These are phyloP conservation scores for Erysimum pusillum DNA, from an alignment of 441 rosid species.

Conservation along the genomic window DNA sequence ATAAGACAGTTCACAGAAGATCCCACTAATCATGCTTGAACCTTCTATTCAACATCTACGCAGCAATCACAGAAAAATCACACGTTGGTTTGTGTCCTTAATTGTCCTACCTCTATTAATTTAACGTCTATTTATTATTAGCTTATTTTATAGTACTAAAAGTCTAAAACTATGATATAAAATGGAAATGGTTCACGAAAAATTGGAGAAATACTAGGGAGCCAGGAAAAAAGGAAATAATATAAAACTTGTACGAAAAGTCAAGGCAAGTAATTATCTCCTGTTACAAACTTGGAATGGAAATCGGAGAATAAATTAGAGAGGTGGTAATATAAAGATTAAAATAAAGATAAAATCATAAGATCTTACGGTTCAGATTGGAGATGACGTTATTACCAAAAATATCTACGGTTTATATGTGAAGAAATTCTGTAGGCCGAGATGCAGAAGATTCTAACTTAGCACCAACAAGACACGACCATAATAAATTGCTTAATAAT, in stretches of 20 bases:
- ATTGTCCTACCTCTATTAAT: not conserved
- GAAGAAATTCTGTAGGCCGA: not conserved
- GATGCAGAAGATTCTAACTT: constrained; percentile 6
- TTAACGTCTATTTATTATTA: not conserved
- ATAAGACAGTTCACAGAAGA: not conserved
- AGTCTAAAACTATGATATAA: not conserved
- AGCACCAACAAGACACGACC: constrained; percentile 29
- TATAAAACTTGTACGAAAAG: constrained; percentile 12
- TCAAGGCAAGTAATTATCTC: constrained; percentile 17
- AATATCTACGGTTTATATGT: not conserved
- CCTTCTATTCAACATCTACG: not conserved
- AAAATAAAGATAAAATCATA: not conserved
- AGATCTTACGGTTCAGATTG: not conserved
- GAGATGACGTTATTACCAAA: not conserved
- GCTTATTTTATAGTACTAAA: not conserved
- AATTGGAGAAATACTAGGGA: constrained; percentile 9
- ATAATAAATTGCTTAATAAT: constrained; percentile 1
- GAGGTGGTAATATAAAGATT: not conserved
- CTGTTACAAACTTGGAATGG: not conserved
- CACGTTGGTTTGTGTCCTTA: no score
- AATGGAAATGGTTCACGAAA: not conserved
- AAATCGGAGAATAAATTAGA: not conserved
- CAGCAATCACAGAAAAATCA: not conserved
- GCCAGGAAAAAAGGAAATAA: no score
- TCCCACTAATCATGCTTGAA: constrained; percentile 1